These are phyloP conservation scores for Inonotus obliquus DNA, from an alignment of 1,284 basidiomycete species.

Conservation along the genomic window DNA sequence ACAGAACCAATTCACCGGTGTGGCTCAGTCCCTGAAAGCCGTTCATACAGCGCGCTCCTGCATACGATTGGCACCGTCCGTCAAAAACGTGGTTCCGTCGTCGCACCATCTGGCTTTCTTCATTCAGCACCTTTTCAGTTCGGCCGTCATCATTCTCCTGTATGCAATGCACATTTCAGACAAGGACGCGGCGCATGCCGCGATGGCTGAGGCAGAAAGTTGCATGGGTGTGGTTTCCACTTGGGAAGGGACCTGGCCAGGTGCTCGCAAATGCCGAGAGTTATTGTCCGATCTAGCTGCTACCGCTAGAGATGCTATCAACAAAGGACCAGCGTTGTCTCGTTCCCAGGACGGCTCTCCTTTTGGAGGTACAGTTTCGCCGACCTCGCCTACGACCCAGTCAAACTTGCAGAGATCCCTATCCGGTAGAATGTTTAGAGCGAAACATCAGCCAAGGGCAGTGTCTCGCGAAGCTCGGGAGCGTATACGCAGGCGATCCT, in stretches of 20 bases:
- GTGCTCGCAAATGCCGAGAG: slow-evolving; percentile 81
- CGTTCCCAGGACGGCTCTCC: slow-evolving; percentile 4
- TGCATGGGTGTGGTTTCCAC: slow-evolving; percentile 68
- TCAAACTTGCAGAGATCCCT: slow-evolving; percentile 44
- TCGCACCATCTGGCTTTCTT: slow-evolving; percentile 89
- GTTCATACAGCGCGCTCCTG: slow-evolving; percentile 75
- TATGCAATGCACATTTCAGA: slow-evolving; percentile 85
- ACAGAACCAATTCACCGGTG: slow-evolving; percentile 47
- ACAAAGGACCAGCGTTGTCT: slow-evolving; percentile 24
- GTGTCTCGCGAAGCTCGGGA: slow-evolving; percentile 51
- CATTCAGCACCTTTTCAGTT: slow-evolving; percentile 88
- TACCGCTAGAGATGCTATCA: slow-evolving; percentile 65
- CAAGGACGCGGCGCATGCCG: slow-evolving; percentile 57
- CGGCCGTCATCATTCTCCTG: slow-evolving; percentile 80
- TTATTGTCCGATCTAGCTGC: slow-evolving; percentile 62
- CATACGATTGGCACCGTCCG: slow-evolving; percentile 80
- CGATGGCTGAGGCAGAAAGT: slow-evolving; percentile 79
- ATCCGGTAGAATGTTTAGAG: slow-evolving; percentile 51
- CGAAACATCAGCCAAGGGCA: slow-evolving; percentile 44
- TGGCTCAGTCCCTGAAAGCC: slow-evolving; percentile 68
- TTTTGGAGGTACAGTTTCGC: slow-evolving; percentile 6
- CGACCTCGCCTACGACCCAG: slow-evolving; percentile 26
- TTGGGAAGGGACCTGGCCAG: slow-evolving; percentile 87
- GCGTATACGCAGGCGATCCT: slow-evolving; percentile 10
- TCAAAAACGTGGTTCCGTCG: slow-evolving; percentile 79